phyloP scores from a whole-genome alignment of 768 basidiomycete species.

The Serendipita sp. region DNA sequence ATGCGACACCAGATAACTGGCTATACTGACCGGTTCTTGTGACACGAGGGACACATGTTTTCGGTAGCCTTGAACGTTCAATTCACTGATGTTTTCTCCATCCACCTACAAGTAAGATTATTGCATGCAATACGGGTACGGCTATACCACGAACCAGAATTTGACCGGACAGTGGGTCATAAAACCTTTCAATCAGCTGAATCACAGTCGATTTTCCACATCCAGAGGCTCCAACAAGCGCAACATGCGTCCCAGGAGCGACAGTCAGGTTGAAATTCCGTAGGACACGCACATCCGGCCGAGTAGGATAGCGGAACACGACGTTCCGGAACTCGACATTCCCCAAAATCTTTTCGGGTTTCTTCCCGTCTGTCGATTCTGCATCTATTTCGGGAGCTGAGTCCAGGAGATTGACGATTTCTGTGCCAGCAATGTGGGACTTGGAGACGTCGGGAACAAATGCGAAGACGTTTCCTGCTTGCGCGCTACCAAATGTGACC shows the following conservation, averaged over 20 bases:
- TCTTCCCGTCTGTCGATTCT: constrained; percentile 49
- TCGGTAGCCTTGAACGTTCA: constrained; percentile 77
- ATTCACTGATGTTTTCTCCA: constrained; percentile 52
- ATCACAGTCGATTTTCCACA: constrained; percentile 79
- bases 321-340: constrained; percentile 65
- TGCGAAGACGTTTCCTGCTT: constrained; percentile 71
- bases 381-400: constrained; percentile 65
- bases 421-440: constrained; percentile 59
- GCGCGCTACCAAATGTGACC: constrained; percentile 64
- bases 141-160: constrained; percentile 27
- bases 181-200: constrained; percentile 72
- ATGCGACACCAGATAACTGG: not conserved
- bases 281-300: constrained; percentile 70
- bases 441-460: constrained; percentile 84
- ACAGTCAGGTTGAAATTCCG: constrained; percentile 57
- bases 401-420: constrained; percentile 66
- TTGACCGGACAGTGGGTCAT: constrained; percentile 59
- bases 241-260: constrained; percentile 65
- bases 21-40: constrained; percentile 44
- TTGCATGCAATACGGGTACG: too few relatives aligned
- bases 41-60: constrained; percentile 81
- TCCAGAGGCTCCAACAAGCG: constrained; percentile 68
- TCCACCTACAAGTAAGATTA: constrained; percentile 26
- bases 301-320: constrained; percentile 81
- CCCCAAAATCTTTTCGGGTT: constrained; percentile 34